Percentiles rank a stretch among this genome's conserved stretches.
Evolutionary conservation across 176 grass and related monocot species (phyloP).

Genomic region (Triticum urartu): DNA sequence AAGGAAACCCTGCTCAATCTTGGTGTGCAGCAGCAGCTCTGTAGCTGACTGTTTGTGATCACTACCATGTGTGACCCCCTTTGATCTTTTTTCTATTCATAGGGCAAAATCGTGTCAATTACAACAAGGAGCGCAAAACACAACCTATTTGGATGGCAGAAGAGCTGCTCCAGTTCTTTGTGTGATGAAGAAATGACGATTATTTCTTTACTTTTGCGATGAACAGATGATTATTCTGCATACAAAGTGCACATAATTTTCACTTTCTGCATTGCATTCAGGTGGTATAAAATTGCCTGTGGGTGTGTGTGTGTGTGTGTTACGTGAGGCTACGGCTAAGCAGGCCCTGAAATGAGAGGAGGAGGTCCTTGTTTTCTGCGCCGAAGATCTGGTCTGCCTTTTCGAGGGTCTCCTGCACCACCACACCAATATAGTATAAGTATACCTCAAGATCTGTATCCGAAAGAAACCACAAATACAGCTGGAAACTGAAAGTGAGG

Average conservation of each 20-base stretch:
- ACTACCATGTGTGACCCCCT: not conserved
- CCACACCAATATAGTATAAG: not conserved
- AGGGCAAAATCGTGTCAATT: not conserved
- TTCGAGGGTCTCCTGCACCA: constrained; percentile 71
- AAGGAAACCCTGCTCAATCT: not conserved
- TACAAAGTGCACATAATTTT: not conserved
- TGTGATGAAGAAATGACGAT: not conserved
- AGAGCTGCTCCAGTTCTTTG: not conserved
- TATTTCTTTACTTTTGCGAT: constrained; percentile 4
- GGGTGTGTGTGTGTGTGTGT: not conserved
- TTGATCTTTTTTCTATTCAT: not conserved
- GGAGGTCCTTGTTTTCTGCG: constrained; percentile 74
- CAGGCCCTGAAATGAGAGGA: constrained; percentile 68
- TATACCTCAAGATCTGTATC: constrained; percentile 2
- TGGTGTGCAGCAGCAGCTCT: not conserved
- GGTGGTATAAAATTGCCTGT: not conserved
- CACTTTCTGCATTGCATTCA: not conserved
- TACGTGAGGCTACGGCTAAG: constrained; percentile 72
- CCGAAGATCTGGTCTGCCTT: constrained; percentile 90
- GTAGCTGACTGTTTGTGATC: not conserved
- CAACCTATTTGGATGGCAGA: not conserved
- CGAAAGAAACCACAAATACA: not conserved
- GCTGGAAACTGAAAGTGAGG: constrained; percentile 4
- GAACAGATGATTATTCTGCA: constrained; percentile 7
- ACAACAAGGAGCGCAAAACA: not conserved